Evolutionary conservation across 2,329 filamentous ascomycete species (phyloP), one percentile per base, ranked within the genome.

Genomic region (Epichloe glyceriae): DNA sequence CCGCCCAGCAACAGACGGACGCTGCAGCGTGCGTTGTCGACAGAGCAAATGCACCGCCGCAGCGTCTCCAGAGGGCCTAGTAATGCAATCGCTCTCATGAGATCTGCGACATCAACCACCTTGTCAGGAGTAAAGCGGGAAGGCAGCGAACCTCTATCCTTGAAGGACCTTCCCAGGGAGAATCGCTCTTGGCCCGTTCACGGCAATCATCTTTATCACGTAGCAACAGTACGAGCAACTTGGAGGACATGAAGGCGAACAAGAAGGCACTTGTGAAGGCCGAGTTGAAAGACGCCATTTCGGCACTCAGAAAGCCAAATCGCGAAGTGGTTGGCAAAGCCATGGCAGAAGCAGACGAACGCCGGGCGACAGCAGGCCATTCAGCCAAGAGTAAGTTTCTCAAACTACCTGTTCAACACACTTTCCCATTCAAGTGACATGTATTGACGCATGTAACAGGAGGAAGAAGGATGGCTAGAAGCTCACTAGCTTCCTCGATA

Each of bases 281-380:
- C 30, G 83, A 89, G 60, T 67, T 91, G 35, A 79, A 80, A 56
- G 79, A 87, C 52, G 87, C 87, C 8, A 90, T 93, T 47, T 78
- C 78, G 5, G 77, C 82, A 10, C 64, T 91, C 41, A 83, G 85
- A 62, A 88, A 83, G 64, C 87, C 87, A 1, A 89, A 91, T 59
- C 78, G 87, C 44, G 76, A 79, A 20, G 72, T 85, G 40, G 84
- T 83, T 12, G 80, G 81, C 34, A 82, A 81, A 58, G 76, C 80
- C 38, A 73, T 86, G 51, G 79, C 77, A 3, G 84, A 87, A 56
- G 82, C 79, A 26, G 76, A 79, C 4, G 83, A 88, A 62, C 76
- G 76, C 57, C 77, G 82, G 50, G 69, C 72, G 5, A 70, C 70
- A 15, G 70, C 70, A 4, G 70, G 70, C 43, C 61, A 73, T 46